Evolutionary conservation across 768 basidiomycete species (phyloP), one percentile per base, ranked within the genome.

Genomic region (Suillus decipiens): DNA sequence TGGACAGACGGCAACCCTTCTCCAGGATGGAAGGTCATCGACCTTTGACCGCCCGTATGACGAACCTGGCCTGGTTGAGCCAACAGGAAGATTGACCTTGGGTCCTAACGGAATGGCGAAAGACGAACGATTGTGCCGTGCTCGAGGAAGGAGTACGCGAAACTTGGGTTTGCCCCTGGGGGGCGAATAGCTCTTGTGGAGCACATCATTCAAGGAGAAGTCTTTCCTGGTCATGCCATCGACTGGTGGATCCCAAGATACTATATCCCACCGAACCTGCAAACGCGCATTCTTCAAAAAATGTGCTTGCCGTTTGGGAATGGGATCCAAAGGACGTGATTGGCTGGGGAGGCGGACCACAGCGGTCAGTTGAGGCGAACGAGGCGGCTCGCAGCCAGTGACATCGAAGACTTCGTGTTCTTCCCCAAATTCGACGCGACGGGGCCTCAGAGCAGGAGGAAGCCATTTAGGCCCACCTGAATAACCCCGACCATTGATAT

Each of bases 201-300:
- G 74, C 43, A 88, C 71, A 34, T 89, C 86, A 66, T 90, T 88
- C 45, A 91, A 62, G 22, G 85, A 85, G 53, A 89, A 78, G 62
- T 89, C 88, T 54, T 83, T 79, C 48, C 76, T 82, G 59, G 67
- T 83, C 85, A 88, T 88, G 55, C 84, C 86, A 61, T 84, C 83
- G 15, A 89, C 80, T 19, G 89, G 88, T 59, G 92, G 90, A 37
- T 86, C 84, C 75, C 88, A 90, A 3, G 89, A 88, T 34, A 89
- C 77, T 33, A 87, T 82, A 60, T 93, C 91, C 76, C 84, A 81
- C 48, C 88, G 84, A 34, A 83, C 69, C 33, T 75, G 78, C 37
- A 59, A 66, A 5, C 73, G 68, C 5, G 76, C 71, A 58, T 74
- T 78, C 59, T 75, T 81, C 64, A 82, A 81, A 37, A 78, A 66